Base-by-base conservation (phyloP, 495 filamentous ascomycete species). In the Viridothelium virens region DNA sequence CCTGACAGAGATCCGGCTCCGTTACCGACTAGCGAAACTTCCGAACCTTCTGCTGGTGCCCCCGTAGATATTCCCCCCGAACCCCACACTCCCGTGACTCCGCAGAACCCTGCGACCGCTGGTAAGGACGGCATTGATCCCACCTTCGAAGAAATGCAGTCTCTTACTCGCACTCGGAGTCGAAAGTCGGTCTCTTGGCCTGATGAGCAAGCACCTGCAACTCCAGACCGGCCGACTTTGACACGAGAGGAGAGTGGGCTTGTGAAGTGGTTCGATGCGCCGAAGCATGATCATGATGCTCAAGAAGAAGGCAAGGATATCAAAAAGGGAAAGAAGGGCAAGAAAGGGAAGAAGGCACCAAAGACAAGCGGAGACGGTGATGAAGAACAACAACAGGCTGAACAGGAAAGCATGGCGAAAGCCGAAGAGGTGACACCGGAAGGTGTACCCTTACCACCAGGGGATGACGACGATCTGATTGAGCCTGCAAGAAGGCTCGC, bases 301-400 rank as follows among this genome's bases (percentile, higher is more conserved):
- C 16, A 41, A 7, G 2, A 18, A 10, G 62, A 41, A 33, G 37
- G 18, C n/a, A 14, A 61, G 36, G 50, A 61, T 25, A 59, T 6
- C 33, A 36, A 59, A 31, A 59, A 59, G 18, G 53, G 31, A 11
- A 75, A 74, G 65, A 74, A 73, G 59, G 70, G 64, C 5, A 72
- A 72, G 56, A 75, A 73, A 63, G 71, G 37, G 1, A 74, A 75
- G 68, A 73, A 73, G 48, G 62, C 65, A 2, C 67, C 65, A 47
- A 39, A 39, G 41, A 14, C 7, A 44, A 44, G 48, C 37, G 6
- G 66, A 18, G n/a, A 59, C 47, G 36, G 64, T 38, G 56, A 38
- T 37, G 38, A 65, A 61, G 53, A 61, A 25, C 33, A 65, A 61
- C 38, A 47, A 25, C 33, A 38, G 47, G 4, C 25, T 7, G 53